phyloP scores from a whole-genome alignment of 2,329 filamentous ascomycete genomes.

The Venturia aucupariae region DNA sequence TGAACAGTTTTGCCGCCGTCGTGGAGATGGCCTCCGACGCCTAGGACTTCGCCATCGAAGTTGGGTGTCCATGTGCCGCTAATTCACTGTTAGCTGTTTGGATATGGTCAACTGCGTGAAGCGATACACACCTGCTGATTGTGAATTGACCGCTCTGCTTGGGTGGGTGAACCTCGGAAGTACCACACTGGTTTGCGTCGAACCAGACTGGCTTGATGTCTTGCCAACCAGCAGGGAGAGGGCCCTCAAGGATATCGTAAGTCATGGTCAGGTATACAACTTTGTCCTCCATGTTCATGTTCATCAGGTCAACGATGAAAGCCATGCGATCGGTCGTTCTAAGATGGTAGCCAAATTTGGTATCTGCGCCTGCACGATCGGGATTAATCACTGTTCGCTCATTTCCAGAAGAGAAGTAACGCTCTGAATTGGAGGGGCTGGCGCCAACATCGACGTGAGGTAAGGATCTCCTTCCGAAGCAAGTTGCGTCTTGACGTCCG shows the following conservation, averaged over 20 bases:
- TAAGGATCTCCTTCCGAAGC: not conserved
- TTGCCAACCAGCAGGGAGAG: not conserved
- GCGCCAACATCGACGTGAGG: conserved; percentile 12
- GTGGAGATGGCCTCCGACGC: conserved; percentile 13
- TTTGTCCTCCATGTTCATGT: conserved; percentile 13
- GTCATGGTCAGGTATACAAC: conserved; percentile 13
- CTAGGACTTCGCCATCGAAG: conserved; percentile 12
- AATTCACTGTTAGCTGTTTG: not conserved
- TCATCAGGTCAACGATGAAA: conserved; percentile 15
- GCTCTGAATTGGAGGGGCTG: conserved; percentile 12
- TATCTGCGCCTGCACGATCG: not conserved
- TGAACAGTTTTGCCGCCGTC: not conserved
- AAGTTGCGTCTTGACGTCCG: conserved; percentile 13
- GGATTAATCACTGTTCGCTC: conserved; percentile 8
- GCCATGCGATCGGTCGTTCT: conserved; percentile 10
- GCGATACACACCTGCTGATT: not conserved
- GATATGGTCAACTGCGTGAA: not conserved
- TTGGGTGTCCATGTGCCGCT: conserved; percentile 9
- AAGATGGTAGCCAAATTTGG: conserved; percentile 10
- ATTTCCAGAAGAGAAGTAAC: conserved; percentile 13
- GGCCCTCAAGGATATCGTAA: conserved; percentile 12
- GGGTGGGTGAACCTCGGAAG: conserved; percentile 9
- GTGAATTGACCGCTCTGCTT: conserved; percentile 9
- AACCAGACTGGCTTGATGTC: conserved; percentile 14
- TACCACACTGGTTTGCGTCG: conserved; percentile 13